Percentiles rank a stretch among this genome's conserved stretches.
Conservation (phyloP, 148 eudicot species). For the Rheum nobile region DNA sequence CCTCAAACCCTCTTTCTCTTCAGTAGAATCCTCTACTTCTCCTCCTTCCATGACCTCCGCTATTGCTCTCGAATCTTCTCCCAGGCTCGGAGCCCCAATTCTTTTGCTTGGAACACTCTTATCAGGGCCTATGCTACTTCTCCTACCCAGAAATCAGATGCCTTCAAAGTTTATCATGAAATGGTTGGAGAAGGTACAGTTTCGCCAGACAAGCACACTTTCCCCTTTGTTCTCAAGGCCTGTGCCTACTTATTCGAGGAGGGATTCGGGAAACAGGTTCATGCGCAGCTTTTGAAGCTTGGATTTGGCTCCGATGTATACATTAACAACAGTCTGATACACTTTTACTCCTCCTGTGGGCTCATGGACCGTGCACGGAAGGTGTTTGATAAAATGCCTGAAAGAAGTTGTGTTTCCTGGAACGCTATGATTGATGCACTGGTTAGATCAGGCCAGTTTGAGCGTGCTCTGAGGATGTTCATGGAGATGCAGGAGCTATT, state of each 20-base stretch:
- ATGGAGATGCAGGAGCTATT: slow-evolving; percentile 31
- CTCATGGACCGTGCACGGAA: slow-evolving; percentile 30
- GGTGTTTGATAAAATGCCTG: slow-evolving; percentile 71
- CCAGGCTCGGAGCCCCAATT: slow-evolving; percentile 31
- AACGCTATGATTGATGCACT: slow-evolving; percentile 55
- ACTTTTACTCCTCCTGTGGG: slow-evolving; percentile 60
- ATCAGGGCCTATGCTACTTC: slow-evolving; percentile 48
- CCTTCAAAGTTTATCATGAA: slow-evolving; percentile 25
- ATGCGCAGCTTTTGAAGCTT: slow-evolving; percentile 43
- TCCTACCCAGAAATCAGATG: slow-evolving; percentile 21
- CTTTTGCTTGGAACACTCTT: slow-evolving; percentile 60
- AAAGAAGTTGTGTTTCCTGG: slow-evolving; percentile 59
- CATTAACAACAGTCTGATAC: slow-evolving; percentile 49
- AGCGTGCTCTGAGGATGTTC: slow-evolving; percentile 41
- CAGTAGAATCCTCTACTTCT: slow-evolving; percentile 38
- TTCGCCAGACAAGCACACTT: slow-evolving; percentile 61
- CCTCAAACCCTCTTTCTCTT: slow-evolving; percentile 19
- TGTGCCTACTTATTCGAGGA: slow-evolving; percentile 50
- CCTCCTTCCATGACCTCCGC: slow-evolving; percentile 29
- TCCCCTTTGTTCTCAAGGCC: slow-evolving; percentile 58
- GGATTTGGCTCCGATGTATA: slow-evolving; percentile 50
- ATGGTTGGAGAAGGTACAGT: slow-evolving; percentile 25
- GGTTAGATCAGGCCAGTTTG: slow-evolving; percentile 50
- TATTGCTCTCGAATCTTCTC: slow-evolving; percentile 32
- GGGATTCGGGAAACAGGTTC: slow-evolving; percentile 37